phyloP scores from a whole-genome alignment of 345 rosid genomes.

The Aegle marmelos region DNA sequence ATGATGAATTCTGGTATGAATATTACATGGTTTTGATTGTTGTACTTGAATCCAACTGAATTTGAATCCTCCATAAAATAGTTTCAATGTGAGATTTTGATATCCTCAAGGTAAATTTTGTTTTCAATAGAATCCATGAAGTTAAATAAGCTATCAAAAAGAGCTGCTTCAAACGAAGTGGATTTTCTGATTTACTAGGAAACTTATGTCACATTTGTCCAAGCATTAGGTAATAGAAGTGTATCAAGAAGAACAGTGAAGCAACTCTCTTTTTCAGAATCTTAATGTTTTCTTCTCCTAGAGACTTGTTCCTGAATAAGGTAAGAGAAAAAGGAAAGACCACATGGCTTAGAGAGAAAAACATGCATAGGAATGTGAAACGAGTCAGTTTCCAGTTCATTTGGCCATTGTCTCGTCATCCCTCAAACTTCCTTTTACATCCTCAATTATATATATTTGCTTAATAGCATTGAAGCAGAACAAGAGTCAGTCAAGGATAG shows the following conservation, averaged over 20 bases:
- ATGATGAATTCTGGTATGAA: conserved; percentile 87
- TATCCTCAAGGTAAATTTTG: not conserved
- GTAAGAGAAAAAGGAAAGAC: not conserved
- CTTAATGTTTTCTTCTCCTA: not conserved
- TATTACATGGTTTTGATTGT: not conserved
- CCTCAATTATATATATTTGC: not conserved
- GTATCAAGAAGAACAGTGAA: not conserved
- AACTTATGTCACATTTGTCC: not conserved
- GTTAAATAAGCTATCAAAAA: not conserved
- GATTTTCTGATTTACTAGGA: not conserved
- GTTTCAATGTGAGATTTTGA: not conserved
- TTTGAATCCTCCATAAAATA: not conserved
- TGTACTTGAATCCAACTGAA: not conserved
- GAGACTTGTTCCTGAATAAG: not conserved
- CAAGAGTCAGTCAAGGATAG: not conserved
- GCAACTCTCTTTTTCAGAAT: not conserved
- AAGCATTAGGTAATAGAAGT: not conserved
- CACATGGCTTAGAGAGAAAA: not conserved
- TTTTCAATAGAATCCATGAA: not conserved
- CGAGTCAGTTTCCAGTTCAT: not conserved
- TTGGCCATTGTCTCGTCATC: not conserved
- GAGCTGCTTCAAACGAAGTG: not conserved
- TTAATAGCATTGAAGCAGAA: not conserved
- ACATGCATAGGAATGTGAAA: not conserved
- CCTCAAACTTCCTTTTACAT: not conserved